These are phyloP conservation scores for Heterobasidion irregulare DNA, from an alignment of 1,284 basidiomycete genomes.

Conservation along the genomic window DNA sequence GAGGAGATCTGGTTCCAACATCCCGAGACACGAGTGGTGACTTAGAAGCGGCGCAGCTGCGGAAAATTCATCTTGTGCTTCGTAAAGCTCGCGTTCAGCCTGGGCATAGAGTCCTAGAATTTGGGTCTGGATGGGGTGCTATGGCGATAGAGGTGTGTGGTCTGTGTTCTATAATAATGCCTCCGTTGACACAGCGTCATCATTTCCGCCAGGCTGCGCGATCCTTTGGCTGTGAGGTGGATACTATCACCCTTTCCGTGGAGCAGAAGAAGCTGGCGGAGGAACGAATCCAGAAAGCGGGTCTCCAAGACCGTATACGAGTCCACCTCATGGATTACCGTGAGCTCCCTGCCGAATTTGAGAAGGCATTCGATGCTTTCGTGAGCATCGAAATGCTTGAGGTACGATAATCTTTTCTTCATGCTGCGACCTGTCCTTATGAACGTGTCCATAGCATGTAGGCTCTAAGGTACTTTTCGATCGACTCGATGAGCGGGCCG, in stretches of 20 bases:
- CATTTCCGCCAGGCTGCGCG: conserved; percentile 45
- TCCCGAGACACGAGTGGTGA: conserved; percentile 44
- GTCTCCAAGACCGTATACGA: conserved; percentile 61
- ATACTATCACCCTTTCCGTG: conserved; percentile 79
- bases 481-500: background rate
- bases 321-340: conserved; percentile 87
- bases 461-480: conserved; percentile 40
- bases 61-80: conserved; percentile 78
- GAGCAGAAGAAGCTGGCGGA: conserved; percentile 86
- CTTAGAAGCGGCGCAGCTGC: conserved; percentile 74
- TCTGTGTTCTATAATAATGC: background rate
- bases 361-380: conserved; percentile 80
- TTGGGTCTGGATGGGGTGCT: conserved; percentile 90
- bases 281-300: conserved; percentile 67
- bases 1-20: conserved; percentile 38
- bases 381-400: conserved; percentile 91
- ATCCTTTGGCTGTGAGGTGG: conserved; percentile 72
- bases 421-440: conserved; percentile 12
- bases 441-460: conserved; percentile 37
- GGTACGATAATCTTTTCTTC: conserved; percentile 18
- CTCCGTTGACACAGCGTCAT: background rate
- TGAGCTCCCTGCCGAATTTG: conserved; percentile 68
- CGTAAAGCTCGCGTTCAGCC: conserved; percentile 66
- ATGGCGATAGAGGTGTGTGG: conserved; percentile 75
- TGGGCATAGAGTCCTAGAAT: conserved; percentile 79